phyloP scores from a whole-genome alignment of 169 alveolate genomes.

The Pseudocohnilembus persalinus region DNA sequence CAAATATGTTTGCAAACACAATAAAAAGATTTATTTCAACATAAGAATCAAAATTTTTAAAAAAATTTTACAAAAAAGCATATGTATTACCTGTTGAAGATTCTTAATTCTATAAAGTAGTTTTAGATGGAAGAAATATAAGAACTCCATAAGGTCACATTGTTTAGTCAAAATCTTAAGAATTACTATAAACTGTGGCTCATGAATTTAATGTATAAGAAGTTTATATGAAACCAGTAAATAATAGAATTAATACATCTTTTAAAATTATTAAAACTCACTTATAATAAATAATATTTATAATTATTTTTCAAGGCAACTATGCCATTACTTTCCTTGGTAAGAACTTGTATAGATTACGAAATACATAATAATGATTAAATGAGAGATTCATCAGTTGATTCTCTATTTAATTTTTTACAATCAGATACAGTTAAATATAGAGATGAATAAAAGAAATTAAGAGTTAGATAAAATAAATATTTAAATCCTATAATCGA shows the following conservation, averaged over 20 bases:
- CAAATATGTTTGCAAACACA: neutral
- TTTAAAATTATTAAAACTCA: too few species aligned
- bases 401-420: neutral
- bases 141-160: neutral
- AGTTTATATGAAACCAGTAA: neutral
- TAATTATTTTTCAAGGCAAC: neutral
- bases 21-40: neutral
- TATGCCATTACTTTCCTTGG: neutral
- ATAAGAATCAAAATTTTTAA: neutral
- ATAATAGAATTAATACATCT: too few species aligned
- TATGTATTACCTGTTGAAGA: neutral
- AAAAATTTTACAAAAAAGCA: neutral
- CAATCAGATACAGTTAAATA: neutral
- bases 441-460: neutral
- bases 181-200: neutral
- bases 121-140: neutral
- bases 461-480: neutral
- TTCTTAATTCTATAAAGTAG: neutral
- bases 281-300: too few species aligned
- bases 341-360: neutral
- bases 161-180: neutral
- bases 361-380: neutral
- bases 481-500: neutral
- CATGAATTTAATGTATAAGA: neutral
- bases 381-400: neutral